Evolutionary conservation across 768 basidiomycete genomes (phyloP).

Genomic region (Coprinopsis marcescibilis): DNA sequence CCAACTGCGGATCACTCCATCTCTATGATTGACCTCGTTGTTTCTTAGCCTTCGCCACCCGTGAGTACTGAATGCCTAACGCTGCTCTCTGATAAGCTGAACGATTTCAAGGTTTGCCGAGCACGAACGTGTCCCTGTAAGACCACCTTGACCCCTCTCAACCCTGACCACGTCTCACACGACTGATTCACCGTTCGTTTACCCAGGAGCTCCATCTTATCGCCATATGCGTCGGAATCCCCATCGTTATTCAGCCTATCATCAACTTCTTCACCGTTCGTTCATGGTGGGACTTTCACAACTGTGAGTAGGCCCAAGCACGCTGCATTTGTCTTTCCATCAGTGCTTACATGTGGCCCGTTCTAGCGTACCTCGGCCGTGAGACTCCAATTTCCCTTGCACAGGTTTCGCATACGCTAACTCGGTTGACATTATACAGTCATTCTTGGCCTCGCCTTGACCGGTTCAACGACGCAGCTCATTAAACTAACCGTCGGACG

Average conservation of each 20-base stretch:
- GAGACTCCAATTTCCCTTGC: slow-evolving; percentile 12
- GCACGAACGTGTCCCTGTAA: slow-evolving; percentile 74
- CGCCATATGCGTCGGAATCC: slow-evolving; percentile 54
- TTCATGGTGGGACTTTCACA: slow-evolving; percentile 90
- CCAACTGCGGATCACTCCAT: background rate
- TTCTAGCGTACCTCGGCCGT: slow-evolving; percentile 39
- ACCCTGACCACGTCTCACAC: slow-evolving; percentile 3
- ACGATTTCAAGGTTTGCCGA: slow-evolving; percentile 47
- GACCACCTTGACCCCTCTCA: slow-evolving; percentile 18
- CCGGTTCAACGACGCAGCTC: slow-evolving; percentile 80
- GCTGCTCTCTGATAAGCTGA: background rate
- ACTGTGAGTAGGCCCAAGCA: slow-evolving; percentile 32
- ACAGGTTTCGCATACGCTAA: background rate
- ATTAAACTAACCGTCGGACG: slow-evolving; percentile 85
- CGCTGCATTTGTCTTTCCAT: background rate
- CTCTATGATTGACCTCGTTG: slow-evolving; percentile 15
- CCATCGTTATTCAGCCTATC: slow-evolving; percentile 60
- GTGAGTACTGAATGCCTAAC: slow-evolving; percentile 24
- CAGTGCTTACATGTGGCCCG: background rate
- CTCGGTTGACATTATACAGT: slow-evolving; percentile 33
- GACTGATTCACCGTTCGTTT: background rate
- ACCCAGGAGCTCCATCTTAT: slow-evolving; percentile 43
- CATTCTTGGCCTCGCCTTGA: slow-evolving; percentile 65
- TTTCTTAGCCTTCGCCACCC: slow-evolving; percentile 32
- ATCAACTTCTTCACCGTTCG: slow-evolving; percentile 69